Evolutionary conservation across 176 grass and related monocot species (phyloP).

Genomic region (Hordeum marinum): DNA sequence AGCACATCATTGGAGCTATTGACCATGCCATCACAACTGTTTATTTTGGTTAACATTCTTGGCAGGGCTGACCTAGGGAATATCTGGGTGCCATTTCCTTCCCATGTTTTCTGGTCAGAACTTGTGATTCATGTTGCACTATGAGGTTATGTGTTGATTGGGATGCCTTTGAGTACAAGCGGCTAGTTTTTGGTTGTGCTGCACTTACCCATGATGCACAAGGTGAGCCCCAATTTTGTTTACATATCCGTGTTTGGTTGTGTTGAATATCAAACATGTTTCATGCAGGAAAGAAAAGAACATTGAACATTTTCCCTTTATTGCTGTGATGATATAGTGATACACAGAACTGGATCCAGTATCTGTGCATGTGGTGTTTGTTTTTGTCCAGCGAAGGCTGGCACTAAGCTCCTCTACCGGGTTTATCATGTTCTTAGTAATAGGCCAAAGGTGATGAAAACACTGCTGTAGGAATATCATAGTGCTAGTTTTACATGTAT

Average conservation of each 20-base stretch:
- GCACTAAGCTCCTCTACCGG: background rate
- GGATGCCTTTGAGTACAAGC: slow-evolving; percentile 16
- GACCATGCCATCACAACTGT: slow-evolving; percentile 14
- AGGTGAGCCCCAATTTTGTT: slow-evolving; percentile 27
- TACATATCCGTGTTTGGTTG: background rate
- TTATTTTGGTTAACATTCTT: slow-evolving; percentile 11
- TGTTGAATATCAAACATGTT: background rate
- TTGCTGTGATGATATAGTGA: background rate
- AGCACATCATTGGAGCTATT: slow-evolving; percentile 14
- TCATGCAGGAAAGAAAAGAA: background rate
- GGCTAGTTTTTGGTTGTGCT: slow-evolving; percentile 15
- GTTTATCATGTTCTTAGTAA: background rate
- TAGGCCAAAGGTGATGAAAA: background rate
- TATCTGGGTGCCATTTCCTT: slow-evolving; percentile 11
- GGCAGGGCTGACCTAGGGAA: slow-evolving; percentile 30
- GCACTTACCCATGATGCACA: background rate
- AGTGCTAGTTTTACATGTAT: background rate
- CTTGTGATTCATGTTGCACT: slow-evolving; percentile 1
- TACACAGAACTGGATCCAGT: background rate
- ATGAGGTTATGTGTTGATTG: slow-evolving; percentile 14
- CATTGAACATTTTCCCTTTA: background rate
- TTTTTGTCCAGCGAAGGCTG: background rate
- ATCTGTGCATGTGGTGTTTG: no score
- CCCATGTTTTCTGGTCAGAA: background rate
- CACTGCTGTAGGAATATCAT: background rate